A percentile compares a stretch with the other conserved stretches of the same genome.
phyloP scores from a whole-genome alignment of 2,329 filamentous ascomycete species.

The Emericellopsis cladophorae region DNA sequence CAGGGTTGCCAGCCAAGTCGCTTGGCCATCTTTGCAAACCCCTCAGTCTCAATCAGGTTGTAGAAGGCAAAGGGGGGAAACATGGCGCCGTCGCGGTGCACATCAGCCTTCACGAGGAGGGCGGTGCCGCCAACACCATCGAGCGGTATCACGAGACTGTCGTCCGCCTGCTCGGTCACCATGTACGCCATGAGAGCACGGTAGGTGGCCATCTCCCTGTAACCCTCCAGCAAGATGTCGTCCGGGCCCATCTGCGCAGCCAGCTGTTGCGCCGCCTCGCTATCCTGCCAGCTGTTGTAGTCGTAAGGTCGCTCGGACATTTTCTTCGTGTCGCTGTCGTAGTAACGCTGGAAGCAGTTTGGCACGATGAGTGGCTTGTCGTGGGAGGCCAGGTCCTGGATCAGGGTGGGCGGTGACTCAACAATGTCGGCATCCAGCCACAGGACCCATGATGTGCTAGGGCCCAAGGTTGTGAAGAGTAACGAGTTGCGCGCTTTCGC shows the following conservation, averaged over 20 bases:
- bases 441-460: conserved; percentile 85
- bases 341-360: conserved; percentile 88
- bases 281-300: conserved; percentile 97
- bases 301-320: conserved; percentile 79
- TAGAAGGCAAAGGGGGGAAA: conserved; percentile 96
- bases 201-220: conserved; percentile 86
- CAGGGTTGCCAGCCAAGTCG: conserved; percentile 74
- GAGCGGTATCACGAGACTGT: conserved; percentile 54
- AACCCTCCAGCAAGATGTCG: conserved; percentile 88
- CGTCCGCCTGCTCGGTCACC: conserved; percentile 42
- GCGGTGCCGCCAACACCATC: conserved; percentile 93
- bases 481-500: conserved; percentile 86
- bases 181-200: conserved; percentile 84
- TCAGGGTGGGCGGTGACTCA: conserved; percentile 72
- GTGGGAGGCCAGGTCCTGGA: conserved; percentile 81
- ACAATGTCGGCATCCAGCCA: conserved; percentile 92
- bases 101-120: conserved; percentile 87
- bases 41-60: conserved; percentile 93
- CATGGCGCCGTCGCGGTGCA: conserved; percentile 96
- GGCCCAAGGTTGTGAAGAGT: conserved; percentile 87
- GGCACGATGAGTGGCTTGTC: conserved; percentile 87
- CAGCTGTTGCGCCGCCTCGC: conserved; percentile 62
- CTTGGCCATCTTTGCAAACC: conserved; percentile 94
- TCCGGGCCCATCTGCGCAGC: conserved; percentile 74
- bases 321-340: conserved; percentile 54